Conservation (phyloP, 1,139 yeast genomes). For the Hansenula lynferdii region DNA sequence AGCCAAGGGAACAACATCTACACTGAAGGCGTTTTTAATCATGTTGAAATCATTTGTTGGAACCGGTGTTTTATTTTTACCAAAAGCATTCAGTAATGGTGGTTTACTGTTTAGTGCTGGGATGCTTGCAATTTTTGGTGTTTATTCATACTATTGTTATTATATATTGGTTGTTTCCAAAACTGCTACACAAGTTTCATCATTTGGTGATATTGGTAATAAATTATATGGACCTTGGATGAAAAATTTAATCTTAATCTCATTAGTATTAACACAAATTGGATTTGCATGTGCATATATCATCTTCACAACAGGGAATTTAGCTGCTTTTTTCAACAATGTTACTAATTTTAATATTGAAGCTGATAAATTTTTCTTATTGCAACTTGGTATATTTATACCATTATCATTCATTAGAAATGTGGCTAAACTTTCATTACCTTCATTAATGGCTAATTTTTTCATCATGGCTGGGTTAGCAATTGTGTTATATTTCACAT, state of each 20-base stretch:
- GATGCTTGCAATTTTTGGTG: slow-evolving; percentile 53
- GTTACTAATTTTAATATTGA: slow-evolving; percentile 35
- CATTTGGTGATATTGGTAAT: slow-evolving; percentile 73
- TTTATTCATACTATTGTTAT: slow-evolving; percentile 68
- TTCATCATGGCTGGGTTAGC: slow-evolving; percentile 61
- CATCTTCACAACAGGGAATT: slow-evolving; percentile 66
- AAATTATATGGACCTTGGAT: slow-evolving; percentile 57
- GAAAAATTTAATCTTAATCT: slow-evolving; percentile 53
- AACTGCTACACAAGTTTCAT: slow-evolving; percentile 49
- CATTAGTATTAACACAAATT: slow-evolving; percentile 63
- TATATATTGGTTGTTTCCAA: slow-evolving; percentile 56
- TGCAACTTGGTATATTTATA: slow-evolving; percentile 54
- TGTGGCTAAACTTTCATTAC: slow-evolving; percentile 62
- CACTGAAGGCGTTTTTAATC: slow-evolving; percentile 60
- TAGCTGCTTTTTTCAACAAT: slow-evolving; percentile 52
- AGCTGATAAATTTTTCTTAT: slow-evolving; percentile 37
- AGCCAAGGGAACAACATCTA: slow-evolving; percentile 57
- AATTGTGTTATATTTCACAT: slow-evolving; percentile 56
- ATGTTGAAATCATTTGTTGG: slow-evolving; percentile 72
- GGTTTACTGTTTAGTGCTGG: slow-evolving; percentile 56
- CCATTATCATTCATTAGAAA: slow-evolving; percentile 71
- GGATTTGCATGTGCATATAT: slow-evolving; percentile 79
- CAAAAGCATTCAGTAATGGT: slow-evolving; percentile 71
- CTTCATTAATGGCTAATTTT: slow-evolving; percentile 62
- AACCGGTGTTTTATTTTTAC: slow-evolving; percentile 72